phyloP scores from a whole-genome alignment of 2,329 filamentous ascomycete species.

The Trichophyton verrucosum region DNA sequence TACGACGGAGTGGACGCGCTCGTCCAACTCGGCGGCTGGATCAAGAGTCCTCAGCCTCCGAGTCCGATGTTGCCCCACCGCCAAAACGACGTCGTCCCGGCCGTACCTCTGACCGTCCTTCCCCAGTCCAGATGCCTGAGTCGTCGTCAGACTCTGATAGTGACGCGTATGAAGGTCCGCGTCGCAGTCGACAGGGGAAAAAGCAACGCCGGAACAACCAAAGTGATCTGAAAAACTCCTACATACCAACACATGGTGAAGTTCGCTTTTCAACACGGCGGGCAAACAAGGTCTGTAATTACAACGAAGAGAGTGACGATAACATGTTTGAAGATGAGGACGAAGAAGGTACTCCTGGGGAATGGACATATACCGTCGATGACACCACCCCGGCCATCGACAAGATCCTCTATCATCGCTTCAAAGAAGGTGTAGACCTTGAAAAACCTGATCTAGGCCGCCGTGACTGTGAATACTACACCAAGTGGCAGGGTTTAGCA shows the following conservation, averaged over 20 bases:
- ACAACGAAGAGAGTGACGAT: constrained; percentile 54
- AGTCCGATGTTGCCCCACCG: constrained; percentile 52
- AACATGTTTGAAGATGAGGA: constrained; percentile 45
- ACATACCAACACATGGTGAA: constrained; percentile 57
- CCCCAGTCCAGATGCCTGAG: constrained; percentile 38
- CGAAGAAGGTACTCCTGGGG: constrained; percentile 52
- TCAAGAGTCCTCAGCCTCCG: constrained; percentile 52
- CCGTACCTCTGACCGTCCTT: constrained; percentile 36
- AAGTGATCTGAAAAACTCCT: constrained; percentile 47
- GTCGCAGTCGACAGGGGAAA: constrained; percentile 53
- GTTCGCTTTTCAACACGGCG: constrained; percentile 85
- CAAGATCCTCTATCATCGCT: constrained; percentile 73
- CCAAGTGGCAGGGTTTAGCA: constrained; percentile 95
- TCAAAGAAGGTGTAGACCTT: constrained; percentile 52
- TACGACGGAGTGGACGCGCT: constrained; percentile 71
- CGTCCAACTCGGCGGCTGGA: constrained; percentile 51
- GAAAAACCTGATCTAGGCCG: constrained; percentile 22
- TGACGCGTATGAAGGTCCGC: constrained; percentile 65
- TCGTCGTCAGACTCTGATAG: constrained; percentile 55
- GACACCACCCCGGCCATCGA: constrained; percentile 80
- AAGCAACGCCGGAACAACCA: constrained; percentile 62
- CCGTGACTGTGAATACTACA: constrained; percentile 76
- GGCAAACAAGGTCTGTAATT: constrained; percentile 60
- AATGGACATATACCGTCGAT: constrained; percentile 54
- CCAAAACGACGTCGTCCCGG: constrained; percentile 36